Base-by-base conservation (phyloP, 148 eudicot species). In the Dianthus caryophyllus region DNA sequence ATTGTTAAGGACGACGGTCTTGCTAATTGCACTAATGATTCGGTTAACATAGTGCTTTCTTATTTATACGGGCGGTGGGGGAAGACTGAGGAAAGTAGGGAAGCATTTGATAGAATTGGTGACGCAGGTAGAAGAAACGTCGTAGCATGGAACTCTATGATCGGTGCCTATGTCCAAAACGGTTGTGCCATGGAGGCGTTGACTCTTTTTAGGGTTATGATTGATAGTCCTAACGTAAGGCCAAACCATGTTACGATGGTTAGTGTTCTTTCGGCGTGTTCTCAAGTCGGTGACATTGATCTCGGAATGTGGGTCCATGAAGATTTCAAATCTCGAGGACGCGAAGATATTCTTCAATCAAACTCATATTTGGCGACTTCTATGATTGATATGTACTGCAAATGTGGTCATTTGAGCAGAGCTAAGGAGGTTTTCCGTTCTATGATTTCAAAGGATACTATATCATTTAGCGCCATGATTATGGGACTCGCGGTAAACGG, bases 201-300 rank as follows among this genome's bases (percentile, higher is more conserved):
- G 71, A 51, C 65, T 27, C 68, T 86, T 66, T 88, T 85, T 61
- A 71, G 69, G 66, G 58, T 61, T 66, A 87, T 89, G 92, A 78
- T 76, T 54, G 77, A 78, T 22, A 10, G 70, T 71, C 64, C 53
- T 41, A 20, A 58, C 70, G 67, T 79, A 51, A 62, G 55, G 29
- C 95, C 94, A 18, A 90, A 90, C 75, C 97, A 90, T 68, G 87
- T 90, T 41, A 88, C 97, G 1, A 84, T 88, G 95, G 97, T 90
- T 31, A 78, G 82, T 58, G 81, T 83, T 65, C 95, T 90, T 65
- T 88, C 91, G 15, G 95, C 91, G 66, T 90, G 97, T 76, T 83
- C 97, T 66, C 86, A 84, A 77, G 75, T 82, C 30, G 97, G 97
- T 33, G 91, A 90, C 76, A 70, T 86, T 33, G 83, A 84, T 65